Percentiles rank a stretch among this genome's conserved stretches.
These are phyloP conservation scores for Capsella bursapastoris DNA, from an alignment of 345 rosid genomes.

Conservation along the genomic window DNA sequence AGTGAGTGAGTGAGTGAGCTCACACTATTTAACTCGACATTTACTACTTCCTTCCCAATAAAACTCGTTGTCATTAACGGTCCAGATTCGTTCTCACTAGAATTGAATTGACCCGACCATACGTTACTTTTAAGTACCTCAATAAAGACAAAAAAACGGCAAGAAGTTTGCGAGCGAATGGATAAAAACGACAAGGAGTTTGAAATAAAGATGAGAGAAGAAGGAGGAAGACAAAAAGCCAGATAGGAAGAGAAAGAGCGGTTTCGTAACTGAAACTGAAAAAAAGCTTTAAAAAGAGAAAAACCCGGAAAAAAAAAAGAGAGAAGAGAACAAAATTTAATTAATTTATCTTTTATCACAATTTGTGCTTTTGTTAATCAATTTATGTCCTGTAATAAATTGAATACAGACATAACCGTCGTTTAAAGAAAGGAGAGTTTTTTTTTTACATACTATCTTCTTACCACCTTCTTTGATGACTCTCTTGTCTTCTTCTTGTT, in stretches of 20 bases:
- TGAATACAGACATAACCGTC: conserved; percentile 44
- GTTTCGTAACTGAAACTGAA: conserved; percentile 49
- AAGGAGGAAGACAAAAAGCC: conserved; percentile 20
- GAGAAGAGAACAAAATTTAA: background rate
- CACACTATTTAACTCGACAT: background rate
- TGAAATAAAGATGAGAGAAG: background rate
- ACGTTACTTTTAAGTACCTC: background rate
- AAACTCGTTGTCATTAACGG: background rate
- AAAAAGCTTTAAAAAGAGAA: conserved; percentile 12
- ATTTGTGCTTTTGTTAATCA: conserved; percentile 35
- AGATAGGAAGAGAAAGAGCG: conserved; percentile 21
- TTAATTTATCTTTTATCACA: background rate
- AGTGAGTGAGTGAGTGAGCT: conserved; percentile 4
- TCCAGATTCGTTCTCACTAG: conserved; percentile 11
- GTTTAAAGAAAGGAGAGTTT: conserved; percentile 37
- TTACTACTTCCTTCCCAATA: background rate
- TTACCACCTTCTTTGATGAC: conserved; percentile 52
- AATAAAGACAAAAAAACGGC: background rate
- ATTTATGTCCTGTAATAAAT: conserved; percentile 41
- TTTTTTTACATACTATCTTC: background rate
- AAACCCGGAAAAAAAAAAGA: conserved; percentile 35
- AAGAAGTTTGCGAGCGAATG: background rate
- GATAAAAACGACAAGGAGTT: conserved; percentile 17
- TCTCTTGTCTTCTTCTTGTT: conserved; percentile 39
- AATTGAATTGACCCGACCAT: conserved; percentile 34